Base-by-base conservation (phyloP, 805 yeast species). In the Tetrapisispora namnaoensis region DNA sequence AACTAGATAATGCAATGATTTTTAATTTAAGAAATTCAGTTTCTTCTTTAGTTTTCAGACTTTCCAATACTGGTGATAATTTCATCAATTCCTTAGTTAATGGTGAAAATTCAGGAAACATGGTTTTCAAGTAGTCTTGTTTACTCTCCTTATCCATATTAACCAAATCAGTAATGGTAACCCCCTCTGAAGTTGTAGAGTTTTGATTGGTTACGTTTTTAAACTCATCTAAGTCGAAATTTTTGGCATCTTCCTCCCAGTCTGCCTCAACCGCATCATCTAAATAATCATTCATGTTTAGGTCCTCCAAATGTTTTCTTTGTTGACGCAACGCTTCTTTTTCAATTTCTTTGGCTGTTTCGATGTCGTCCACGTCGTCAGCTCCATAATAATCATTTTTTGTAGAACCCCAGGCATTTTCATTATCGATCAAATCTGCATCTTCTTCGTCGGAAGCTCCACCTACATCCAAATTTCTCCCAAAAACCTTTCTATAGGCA, bases 251-350 rank as follows among this genome's bases (percentile, higher is more conserved):
- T 54, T 77, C 75, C 36, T 76, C 71, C 96, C 97, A 91, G 54
- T 85, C 95, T 42, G 62, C 61, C 27, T 79, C 89, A 55, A 79
- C 74, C 66, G 80, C 77, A 49, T 87, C 95, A 53, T 87, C 93
- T 56, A 83, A 68, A 62, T 75, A 82, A 63, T 84, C 93, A 27
- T 75, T 86, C 76, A 84, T 81, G 43, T 80, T 78, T 56, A 90
- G 71, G 42, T 84, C 95, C 55, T 79, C 79, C 50, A 87, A 68
- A 63, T 89, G 89, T 55, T 78, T 75, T 70, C 84, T 85, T 68
- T 90, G 97, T 55, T 87, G 80, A 60, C 88, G 80, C 44, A 86
- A 61, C 0, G 98, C 98, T 67, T 93, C 97, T 57, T 79, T 81
- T 50, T 91, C 93, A 68, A 89, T 82, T 53, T 78, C 81, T 53